Conservation (phyloP, 139 green algal species). For the Deuterostichococcus epilithicus region DNA sequence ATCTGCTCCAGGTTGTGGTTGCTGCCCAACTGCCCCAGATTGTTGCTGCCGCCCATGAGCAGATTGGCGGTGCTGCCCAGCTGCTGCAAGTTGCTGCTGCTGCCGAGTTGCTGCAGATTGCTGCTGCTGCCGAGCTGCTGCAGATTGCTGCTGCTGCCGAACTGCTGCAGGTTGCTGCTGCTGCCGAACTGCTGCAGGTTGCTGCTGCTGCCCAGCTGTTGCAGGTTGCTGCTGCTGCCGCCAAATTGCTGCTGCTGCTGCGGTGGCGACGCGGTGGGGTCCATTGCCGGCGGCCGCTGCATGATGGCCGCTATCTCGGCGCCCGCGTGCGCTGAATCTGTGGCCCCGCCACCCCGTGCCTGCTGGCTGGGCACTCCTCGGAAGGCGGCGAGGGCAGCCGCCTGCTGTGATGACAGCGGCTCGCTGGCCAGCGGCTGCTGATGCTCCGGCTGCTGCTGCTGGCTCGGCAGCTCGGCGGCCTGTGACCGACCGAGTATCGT, state of each 20-base stretch:
- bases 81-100: neutral
- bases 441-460: neutral
- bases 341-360: neutral
- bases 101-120: neutral
- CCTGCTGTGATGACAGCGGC: neutral
- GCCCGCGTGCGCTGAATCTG: neutral
- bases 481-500: too few species aligned
- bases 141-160: neutral
- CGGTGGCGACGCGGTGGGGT: neutral
- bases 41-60: neutral
- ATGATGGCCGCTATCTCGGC: neutral
- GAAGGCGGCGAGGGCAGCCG: neutral
- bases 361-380: neutral
- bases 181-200: neutral
- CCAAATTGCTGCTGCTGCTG: neutral
- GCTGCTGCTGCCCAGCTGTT: neutral
- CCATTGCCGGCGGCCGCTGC: neutral
- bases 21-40: neutral
- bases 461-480: neutral
- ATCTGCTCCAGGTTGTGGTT: neutral
- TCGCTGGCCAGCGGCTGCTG: too few species aligned
- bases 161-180: neutral
- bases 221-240: neutral
- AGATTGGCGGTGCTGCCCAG: neutral
- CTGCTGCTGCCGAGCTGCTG: neutral